These are phyloP conservation scores for Geotrichum armillariae DNA, from an alignment of 1,139 yeast genomes.

Conservation along the genomic window DNA sequence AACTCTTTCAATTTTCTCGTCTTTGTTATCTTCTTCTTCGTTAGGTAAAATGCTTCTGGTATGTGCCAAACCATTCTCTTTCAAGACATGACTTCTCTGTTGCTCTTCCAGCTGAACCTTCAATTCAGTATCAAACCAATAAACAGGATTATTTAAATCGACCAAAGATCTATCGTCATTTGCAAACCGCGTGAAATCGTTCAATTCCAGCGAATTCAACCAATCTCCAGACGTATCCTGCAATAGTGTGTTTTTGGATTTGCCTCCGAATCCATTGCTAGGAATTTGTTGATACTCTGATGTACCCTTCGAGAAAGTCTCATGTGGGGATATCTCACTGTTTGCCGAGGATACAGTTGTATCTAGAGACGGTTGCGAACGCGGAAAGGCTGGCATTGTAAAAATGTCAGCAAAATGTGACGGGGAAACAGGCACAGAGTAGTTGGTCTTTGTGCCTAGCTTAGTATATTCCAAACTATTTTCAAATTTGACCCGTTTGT, in stretches of 20 bases:
- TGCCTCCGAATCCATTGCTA: slow-evolving; percentile 11
- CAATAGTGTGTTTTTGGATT: slow-evolving; percentile 14
- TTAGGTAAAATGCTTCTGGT: not conserved
- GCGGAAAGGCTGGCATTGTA: too few species aligned
- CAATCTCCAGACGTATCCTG: slow-evolving; percentile 22
- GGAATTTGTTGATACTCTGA: too few species aligned
- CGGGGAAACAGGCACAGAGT: slow-evolving; percentile 14
- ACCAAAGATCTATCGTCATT: slow-evolving; percentile 1
- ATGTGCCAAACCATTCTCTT: not conserved
- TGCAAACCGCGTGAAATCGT: slow-evolving; percentile 17
- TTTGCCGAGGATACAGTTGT: too few species aligned
- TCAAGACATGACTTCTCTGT: not conserved
- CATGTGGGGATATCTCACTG: too few species aligned
- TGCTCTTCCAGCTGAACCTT: not conserved
- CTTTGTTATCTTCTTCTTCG: not conserved
- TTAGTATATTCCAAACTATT: not conserved
- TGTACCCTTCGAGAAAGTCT: too few species aligned
- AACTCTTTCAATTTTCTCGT: not conserved
- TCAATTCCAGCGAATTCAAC: slow-evolving; percentile 20
- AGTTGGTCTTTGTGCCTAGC: not conserved
- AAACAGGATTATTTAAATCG: slow-evolving; percentile 12
- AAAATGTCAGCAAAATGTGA: slow-evolving; percentile 18
- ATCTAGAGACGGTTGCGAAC: too few species aligned
- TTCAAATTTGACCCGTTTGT: slow-evolving; percentile 7
- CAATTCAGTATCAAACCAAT: slow-evolving; percentile 14